Base-by-base conservation (phyloP, 306 rosid species). In the Ammopiptanthus mongolicus region DNA sequence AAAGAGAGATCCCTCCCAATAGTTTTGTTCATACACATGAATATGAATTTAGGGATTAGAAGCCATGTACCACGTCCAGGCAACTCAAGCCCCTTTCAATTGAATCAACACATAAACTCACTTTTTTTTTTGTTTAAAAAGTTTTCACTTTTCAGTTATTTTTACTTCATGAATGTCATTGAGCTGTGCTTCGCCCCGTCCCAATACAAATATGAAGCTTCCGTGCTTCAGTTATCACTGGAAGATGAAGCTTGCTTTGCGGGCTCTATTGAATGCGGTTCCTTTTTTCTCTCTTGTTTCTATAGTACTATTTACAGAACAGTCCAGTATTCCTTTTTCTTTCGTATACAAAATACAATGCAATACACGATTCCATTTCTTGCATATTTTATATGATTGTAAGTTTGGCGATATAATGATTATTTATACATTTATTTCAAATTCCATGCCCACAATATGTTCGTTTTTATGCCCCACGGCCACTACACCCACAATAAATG, bases 401-500 rank as follows among this genome's bases (percentile, higher is more conserved):
- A 55, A 22, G 39, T 28, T 42, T 47, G 34, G 33, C n/a, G 36
- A 15, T 39, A 14, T 11, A 11, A 12, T 9, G 6, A 12, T 5
- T 42, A 37, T 22, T 63, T 25, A 50, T 64, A 5, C 29, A 23
- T 22, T 63, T 25, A 50, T 65, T 53, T 64, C 28, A 51, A 23
- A 51, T 39, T 25, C 17, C 53, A 50, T 21, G 79, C 31, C 79
- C n/a, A 47, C 34, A 14, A 34, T 5, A 15, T 52, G 65, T 53
- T 58, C 14, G 68, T 29, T 46, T 17, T 56, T 28, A 55, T 56
- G 68, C 59, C 68, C 80, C 75, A 65, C 74, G 14, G 18, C 7
- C 34, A 21, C 18, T 14, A 39, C 3, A 39, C 13, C 46, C 46
- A 39, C 3, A 39, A 10, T 39, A 9, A 65, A 56, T 8, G 60